Percentiles rank a stretch among this genome's conserved stretches.
Evolutionary conservation across 1,139 yeast species (phyloP).

Genomic region (Pichia sp.): DNA sequence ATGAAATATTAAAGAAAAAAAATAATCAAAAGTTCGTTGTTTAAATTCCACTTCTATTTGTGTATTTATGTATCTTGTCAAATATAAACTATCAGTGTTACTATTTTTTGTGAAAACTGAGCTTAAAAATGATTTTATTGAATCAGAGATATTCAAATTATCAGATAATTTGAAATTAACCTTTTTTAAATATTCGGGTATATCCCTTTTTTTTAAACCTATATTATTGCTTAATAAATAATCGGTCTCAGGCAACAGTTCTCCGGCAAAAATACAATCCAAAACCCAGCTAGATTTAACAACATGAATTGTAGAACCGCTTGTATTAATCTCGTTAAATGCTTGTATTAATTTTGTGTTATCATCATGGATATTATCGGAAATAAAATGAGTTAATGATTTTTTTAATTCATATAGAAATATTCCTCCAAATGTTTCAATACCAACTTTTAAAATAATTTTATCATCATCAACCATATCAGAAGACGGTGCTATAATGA

Average conservation of each 20-base stretch:
- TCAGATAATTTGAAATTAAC: constrained; percentile 1
- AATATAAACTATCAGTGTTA: background rate
- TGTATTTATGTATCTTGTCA: constrained; percentile 1
- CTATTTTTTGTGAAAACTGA: background rate
- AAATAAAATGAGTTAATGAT: constrained; percentile 72
- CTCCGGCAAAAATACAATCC: constrained; percentile 43
- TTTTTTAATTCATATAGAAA: constrained; percentile 58
- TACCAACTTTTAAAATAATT: constrained; percentile 44
- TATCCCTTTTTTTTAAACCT: background rate
- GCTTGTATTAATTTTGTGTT: constrained; percentile 35
- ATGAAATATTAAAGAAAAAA: constrained; percentile 8
- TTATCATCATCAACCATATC: constrained; percentile 54
- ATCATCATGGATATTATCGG: constrained; percentile 48
- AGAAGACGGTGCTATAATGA: constrained; percentile 52
- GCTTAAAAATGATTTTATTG: too few species aligned
- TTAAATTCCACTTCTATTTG: background rate
- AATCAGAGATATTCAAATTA: background rate
- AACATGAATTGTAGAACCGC: constrained; percentile 42
- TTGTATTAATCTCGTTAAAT: constrained; percentile 31
- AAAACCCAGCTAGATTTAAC: constrained; percentile 77
- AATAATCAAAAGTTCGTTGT: constrained; percentile 11
- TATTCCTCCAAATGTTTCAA: constrained; percentile 70
- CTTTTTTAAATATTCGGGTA: background rate
- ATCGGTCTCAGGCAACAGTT: constrained; percentile 23
- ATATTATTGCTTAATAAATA: background rate